Base-by-base conservation (phyloP, 208 protist species). In the Acanthamoeba rhysodes region DNA sequence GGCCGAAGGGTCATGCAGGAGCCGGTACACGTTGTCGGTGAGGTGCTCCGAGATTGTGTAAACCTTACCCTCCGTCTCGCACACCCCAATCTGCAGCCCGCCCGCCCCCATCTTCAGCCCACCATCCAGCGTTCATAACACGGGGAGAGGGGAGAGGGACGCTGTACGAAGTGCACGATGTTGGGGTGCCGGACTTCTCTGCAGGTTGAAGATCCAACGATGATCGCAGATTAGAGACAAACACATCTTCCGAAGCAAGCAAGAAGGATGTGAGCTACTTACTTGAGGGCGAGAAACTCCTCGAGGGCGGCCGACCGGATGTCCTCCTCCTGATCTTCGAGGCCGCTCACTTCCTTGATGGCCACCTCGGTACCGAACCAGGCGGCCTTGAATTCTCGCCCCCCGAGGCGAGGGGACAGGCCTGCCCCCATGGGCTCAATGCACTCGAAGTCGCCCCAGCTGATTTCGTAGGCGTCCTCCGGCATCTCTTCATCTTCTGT, bases 161-260 rank as follows among this genome's bases (percentile, higher is more conserved):
- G 48, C 37, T 12, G 34, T 85, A 85, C 76, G 20, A 85, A 57
- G 6, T 94, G 64, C 2, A 84, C 90, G 34, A 94, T 78, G 18
- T 94, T 94, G 2, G 62, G 64, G 48, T 94, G 90, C 20, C 57
- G 16, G 18, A 94, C 55, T 27, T 64, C 90, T 41, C 90, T 94
- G 59, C 5, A 6, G 68, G 29, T 24, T 14, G 29, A 41, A 8
- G 64, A 72, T 22, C 7, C n/a, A 32, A 24, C 64, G 34, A 6
- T 32, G n/a, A 41, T 12, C 5, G 34, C 45, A 29, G 24, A 8
- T n/a, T 8, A 29, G 50, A 6, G 16, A 20, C 50, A 57, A 57
- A 57, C 50, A 41, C 4, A 41, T 41, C 20, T 62, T 1, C 8
- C 10, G 16, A 10, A 22, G 55, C 55, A 22, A 18, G 12, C 16